Base-by-base conservation (phyloP, 257 asterid species). In the Apocynum venetum region DNA sequence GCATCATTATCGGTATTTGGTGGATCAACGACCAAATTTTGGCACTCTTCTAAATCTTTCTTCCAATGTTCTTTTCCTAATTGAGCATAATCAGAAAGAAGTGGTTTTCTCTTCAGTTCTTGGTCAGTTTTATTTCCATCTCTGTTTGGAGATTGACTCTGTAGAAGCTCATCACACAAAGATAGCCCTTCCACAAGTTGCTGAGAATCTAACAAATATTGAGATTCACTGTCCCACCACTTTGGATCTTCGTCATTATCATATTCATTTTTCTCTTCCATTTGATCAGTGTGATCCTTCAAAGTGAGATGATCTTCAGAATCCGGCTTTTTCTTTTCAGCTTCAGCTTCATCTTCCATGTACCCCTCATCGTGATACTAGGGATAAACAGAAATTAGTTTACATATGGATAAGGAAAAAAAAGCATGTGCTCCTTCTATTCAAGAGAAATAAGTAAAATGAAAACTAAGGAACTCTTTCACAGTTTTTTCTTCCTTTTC, bases 181-280 rank as follows among this genome's bases (percentile, higher is more conserved):
- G 98, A 89, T 49, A 95, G 81, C 69, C 89, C 98, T 86, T 95
- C 99, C 6, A 89, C 96, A 17, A 95, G 97, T 78, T 95, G 97
- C 87, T 95, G 98, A 2, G 99, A 93, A 78, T 81, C 89, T 56
- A 95, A 81, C 80, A 93, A 76, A 81, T 60, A 80, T 43, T 89
- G 97, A 4, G 97, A 88, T 76, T 90, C 97, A 47, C 89, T 80
- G 76, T 91, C 97, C 99, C 94, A 90, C 98, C 96, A 91, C 81
- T 86, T 85, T 38, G 78, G 65, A 15, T 88, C 89, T 56, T 90
- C 93, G 5, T 74, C 91, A 79, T 71, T 82, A 44, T 84, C 93
- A 35, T 78, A 83, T 1, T 83, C 89, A 35, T 59, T 75, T 76
- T 83, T 71, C 31, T 78, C 83, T 67, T 35, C 89, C 64, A 67